These are phyloP conservation scores for Stromatinia cepivora DNA, from an alignment of 2,329 filamentous ascomycete genomes.

Conservation along the genomic window DNA sequence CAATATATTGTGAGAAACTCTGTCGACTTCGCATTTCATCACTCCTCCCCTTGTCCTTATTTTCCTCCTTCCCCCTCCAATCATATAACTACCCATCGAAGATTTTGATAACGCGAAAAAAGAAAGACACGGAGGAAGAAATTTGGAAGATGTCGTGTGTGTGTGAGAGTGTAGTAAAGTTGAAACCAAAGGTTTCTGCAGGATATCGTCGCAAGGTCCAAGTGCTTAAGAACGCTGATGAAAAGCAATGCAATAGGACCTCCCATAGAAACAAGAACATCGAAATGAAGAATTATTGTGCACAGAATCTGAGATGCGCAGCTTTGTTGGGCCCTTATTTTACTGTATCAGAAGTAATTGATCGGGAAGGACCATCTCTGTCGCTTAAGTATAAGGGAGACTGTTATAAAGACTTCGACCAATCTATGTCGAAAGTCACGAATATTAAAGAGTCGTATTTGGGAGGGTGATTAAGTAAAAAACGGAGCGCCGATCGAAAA, in stretches of 20 bases:
- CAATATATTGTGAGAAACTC: slow-evolving; percentile 32
- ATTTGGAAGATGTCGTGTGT: slow-evolving; percentile 30
- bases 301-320: slow-evolving; percentile 41
- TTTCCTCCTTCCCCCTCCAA: slow-evolving; percentile 3
- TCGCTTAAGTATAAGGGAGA: slow-evolving; percentile 42
- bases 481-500: slow-evolving; percentile 28
- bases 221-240: slow-evolving; percentile 37
- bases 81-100: slow-evolving; percentile 32
- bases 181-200: slow-evolving; percentile 39
- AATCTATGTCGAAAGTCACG: slow-evolving; percentile 46
- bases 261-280: slow-evolving; percentile 42
- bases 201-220: slow-evolving; percentile 42
- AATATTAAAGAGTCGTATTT: slow-evolving; percentile 46
- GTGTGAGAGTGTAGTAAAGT: slow-evolving; percentile 24
- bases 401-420: slow-evolving; percentile 50
- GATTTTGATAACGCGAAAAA: slow-evolving; percentile 36
- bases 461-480: slow-evolving; percentile 44
- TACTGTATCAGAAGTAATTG: slow-evolving; percentile 31
- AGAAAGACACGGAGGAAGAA: slow-evolving; percentile 31
- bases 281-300: slow-evolving; percentile 49
- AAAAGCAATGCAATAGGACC: slow-evolving; percentile 43
- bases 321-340: slow-evolving; percentile 30
- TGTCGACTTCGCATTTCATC: slow-evolving; percentile 29
- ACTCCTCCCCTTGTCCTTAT: slow-evolving; percentile 28
- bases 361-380: slow-evolving; percentile 40